These are phyloP conservation scores for Austroboletus novae-zelandiae DNA, from an alignment of 1,284 basidiomycete genomes.

Conservation along the genomic window DNA sequence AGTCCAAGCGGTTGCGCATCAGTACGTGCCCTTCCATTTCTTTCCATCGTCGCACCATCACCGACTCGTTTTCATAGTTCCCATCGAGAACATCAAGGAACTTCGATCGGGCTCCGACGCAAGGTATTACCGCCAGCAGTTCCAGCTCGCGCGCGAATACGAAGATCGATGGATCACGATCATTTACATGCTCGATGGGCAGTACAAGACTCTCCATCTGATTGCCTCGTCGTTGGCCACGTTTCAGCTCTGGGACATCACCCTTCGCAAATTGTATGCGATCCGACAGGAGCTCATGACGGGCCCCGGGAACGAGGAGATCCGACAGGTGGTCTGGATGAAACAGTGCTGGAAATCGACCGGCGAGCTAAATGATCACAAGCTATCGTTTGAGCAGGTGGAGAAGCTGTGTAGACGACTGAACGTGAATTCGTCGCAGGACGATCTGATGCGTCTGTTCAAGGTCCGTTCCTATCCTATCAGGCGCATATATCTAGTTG, in stretches of 20 bases:
- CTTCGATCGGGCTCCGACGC: constrained; percentile 79
- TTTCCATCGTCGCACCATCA: background rate
- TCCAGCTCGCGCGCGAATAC: constrained; percentile 60
- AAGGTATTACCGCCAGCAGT: constrained; percentile 76
- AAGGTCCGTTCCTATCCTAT: constrained; percentile 40
- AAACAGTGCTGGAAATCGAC: constrained; percentile 80
- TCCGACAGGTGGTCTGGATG: constrained; percentile 76
- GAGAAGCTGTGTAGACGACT: constrained; percentile 74
- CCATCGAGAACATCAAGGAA: constrained; percentile 90
- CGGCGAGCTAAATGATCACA: constrained; percentile 61
- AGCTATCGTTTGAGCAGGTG: constrained; percentile 71
- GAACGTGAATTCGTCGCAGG: constrained; percentile 65
- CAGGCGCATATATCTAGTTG: background rate
- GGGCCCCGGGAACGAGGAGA: constrained; percentile 60
- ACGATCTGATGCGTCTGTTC: constrained; percentile 67
- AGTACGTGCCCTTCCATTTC: constrained; percentile 49
- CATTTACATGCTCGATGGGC: constrained; percentile 71
- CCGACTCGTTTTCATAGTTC: constrained; percentile 49
- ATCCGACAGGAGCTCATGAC: constrained; percentile 69
- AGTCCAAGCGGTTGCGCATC: constrained; percentile 73
- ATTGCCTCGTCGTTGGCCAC: constrained; percentile 74
- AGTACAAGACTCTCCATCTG: constrained; percentile 92
- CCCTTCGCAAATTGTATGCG: constrained; percentile 56
- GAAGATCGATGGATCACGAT: constrained; percentile 77
- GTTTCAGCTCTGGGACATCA: constrained; percentile 67